Conservation (phyloP, 2,329 filamentous ascomycete species). For the Botrytis hyacinthi region DNA sequence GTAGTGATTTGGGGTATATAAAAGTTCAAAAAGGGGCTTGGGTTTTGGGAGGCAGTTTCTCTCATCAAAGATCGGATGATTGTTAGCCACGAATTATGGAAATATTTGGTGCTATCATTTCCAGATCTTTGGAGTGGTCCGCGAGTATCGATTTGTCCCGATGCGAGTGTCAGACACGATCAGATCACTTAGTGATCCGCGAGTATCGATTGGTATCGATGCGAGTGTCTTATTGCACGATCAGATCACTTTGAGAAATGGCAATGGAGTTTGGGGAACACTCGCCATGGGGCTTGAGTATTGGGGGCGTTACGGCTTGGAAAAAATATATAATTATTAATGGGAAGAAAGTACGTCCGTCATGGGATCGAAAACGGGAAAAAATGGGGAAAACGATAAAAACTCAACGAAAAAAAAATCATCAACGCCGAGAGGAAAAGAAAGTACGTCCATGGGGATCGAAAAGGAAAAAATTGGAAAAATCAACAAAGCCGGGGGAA, state of each 20-base stretch:
- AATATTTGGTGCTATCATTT: no score
- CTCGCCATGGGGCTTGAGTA: not conserved
- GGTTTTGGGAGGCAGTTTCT: not conserved
- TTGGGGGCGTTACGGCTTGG: not conserved
- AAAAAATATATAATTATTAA: not conserved
- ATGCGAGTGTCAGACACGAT: no score
- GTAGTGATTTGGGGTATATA: not conserved
- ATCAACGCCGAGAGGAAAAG: not conserved
- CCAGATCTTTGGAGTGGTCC: not conserved
- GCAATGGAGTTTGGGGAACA: not conserved
- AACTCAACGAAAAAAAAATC: not conserved
- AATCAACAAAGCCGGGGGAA: not conserved
- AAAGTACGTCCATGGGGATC: not conserved
- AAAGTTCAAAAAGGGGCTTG: not conserved
- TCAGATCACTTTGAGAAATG: not conserved
- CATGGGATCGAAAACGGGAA: not conserved
- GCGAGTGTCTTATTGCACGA: not conserved
- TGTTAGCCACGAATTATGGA: not conserved
- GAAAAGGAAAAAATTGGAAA: not conserved
- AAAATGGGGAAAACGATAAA: not conserved
- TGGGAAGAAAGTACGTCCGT: not conserved
- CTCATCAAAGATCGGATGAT: not conserved
- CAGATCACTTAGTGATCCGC: not conserved
- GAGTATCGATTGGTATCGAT: not conserved
- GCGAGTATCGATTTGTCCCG: not conserved